Base-by-base conservation (phyloP, 306 rosid species). In the Pyrus communis region DNA sequence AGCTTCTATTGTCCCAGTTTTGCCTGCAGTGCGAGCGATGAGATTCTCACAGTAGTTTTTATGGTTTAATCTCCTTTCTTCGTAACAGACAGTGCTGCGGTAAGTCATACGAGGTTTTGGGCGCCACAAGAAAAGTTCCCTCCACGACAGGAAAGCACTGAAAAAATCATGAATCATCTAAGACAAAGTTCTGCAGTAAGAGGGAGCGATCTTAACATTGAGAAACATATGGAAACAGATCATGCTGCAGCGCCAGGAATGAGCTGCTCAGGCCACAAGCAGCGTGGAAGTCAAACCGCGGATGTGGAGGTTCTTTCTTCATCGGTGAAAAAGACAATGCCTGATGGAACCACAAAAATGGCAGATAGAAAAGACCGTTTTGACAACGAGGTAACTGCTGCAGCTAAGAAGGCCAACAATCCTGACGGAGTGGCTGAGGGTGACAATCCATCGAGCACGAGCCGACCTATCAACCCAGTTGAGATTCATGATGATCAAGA, bases 111-210 rank as follows among this genome's bases (percentile, higher is more conserved):
- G 40, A 74, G 63, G 42, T 67, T 77, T 58, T 35, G 74, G 75
- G 77, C 66, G 70, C 75, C 4, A 9, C 78, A 77, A 68, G 79
- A 66, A 51, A 59, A 72, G 6, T 3, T 77, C 55, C 65, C 84
- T 82, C 45, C 35, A 7, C 75, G 82, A 33, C 87, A 40, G 79
- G 83, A 75, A 51, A 85, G 75, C 81, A 85, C 90, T 10, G 75
- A 82, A 71, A 89, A 84, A 86, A 90, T 85, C 84, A 78, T 87
- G 84, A 69, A 59, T 70, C 81, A 64, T 79, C 74, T 82, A 38
- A 62, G 82, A 71, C 58, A 84, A 65, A 82, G 35, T 33, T 79
- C 86, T 17, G 79, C 74, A 51, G 62, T 9, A 30, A 77, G 55
- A 31, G 85, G 67, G 71, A 79, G 30, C 27, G 73, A 67, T 64